Evolutionary conservation across 768 basidiomycete species (phyloP).

Genomic region (Trametes cinnabarina): DNA sequence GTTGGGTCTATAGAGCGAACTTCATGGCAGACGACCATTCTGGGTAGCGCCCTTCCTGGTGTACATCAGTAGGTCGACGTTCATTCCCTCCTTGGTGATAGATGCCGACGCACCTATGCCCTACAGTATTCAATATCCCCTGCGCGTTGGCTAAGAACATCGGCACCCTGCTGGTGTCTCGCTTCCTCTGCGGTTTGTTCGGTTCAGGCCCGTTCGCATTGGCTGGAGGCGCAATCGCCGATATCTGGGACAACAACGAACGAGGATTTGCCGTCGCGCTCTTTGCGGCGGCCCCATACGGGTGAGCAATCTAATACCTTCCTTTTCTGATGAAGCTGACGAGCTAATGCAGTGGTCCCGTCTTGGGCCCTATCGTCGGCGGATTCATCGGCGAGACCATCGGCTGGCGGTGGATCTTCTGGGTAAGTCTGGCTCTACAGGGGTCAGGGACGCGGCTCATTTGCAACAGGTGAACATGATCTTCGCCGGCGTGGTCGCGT

Average conservation of each 20-base stretch:
- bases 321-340: not conserved
- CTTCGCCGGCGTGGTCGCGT: conserved; percentile 35
- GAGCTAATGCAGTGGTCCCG: conserved; percentile 29
- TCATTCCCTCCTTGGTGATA: not conserved
- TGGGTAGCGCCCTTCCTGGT: conserved; percentile 39
- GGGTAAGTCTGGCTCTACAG: conserved; percentile 16
- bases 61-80: conserved; percentile 29
- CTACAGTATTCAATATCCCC: conserved; percentile 37
- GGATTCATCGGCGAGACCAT: conserved; percentile 42
- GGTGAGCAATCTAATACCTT: not conserved
- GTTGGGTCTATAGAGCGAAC: conserved; percentile 35
- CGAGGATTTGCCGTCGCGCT: conserved; percentile 42
- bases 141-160: conserved; percentile 40
- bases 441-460: not conserved
- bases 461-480: conserved; percentile 34
- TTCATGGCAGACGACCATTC: conserved; percentile 37
- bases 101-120: not conserved
- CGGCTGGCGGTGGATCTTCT: conserved; percentile 40
- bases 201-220: conserved; percentile 38
- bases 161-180: conserved; percentile 38
- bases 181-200: conserved; percentile 42
- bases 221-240: conserved; percentile 35
- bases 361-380: conserved; percentile 52
- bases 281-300: conserved; percentile 42
- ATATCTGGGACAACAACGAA: conserved; percentile 37